Evolutionary conservation across 2,329 filamentous ascomycete genomes (phyloP), one percentile per base, ranked within the genome.

Genomic region (Cadophora gregata): DNA sequence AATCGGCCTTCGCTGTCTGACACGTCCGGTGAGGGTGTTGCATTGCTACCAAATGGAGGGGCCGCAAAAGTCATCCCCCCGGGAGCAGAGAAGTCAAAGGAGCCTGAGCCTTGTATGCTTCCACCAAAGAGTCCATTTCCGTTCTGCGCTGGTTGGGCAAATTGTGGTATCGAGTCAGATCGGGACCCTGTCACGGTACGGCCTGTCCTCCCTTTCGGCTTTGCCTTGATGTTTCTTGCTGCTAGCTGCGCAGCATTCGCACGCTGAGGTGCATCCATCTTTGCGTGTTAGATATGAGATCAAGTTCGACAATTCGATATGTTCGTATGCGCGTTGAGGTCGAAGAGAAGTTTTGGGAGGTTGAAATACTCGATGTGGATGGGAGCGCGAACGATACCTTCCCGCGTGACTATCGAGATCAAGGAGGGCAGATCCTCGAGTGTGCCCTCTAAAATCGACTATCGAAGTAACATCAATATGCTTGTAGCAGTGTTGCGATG

Each of bases 171-270:
- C 56, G 65, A 65, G 31, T 62, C 69, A 33, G 55, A 60, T 50
- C 45, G 59, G 29, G 61, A 24, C 36, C 29, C 27, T 36, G 36
- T 24, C 16, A 45, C 21, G 12, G 51, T 61, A n/a, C 59, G 60
- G 53, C 63, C 27, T 12, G 48, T 59, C 51, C 63, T 55, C 33
- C 60, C 55, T 59, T 69, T 73, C 19, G 66, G 68, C 42, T 69
- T 66, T 21, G 66, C 65, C 59, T 75, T 77, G 65, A 78, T 74
- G 45, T 68, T 75, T 59, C 76, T 71, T 1, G 69, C 64, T 29
- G 76, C 76, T 58, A 78, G 59, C 61, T 78, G 76, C 55, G 76
- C 75, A 33, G 76, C 76, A 61, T 73, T 78, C 24, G 74, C 75
- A 60, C 74, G 72, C 63, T 66, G 69, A 48, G 73, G 64, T 21